These are phyloP conservation scores for Parascedosporium putredinis DNA, from an alignment of 2,329 filamentous ascomycete species.

Conservation along the genomic window DNA sequence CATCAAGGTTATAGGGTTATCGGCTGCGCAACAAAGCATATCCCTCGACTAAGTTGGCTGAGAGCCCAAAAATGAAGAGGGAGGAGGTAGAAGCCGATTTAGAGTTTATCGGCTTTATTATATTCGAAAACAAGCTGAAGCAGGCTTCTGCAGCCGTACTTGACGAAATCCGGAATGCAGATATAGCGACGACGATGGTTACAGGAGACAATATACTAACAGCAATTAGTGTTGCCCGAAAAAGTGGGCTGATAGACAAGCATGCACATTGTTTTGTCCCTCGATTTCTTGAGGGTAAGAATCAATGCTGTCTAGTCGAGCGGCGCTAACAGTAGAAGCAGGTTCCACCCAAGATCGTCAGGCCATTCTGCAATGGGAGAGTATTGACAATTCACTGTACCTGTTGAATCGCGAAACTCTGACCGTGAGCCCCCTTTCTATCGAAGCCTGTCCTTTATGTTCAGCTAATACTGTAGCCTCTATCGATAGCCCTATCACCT, in stretches of 20 bases:
- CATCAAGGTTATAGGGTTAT: conserved; percentile 96
- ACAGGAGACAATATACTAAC: conserved; percentile 97
- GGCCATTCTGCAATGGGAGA: conserved; percentile 77
- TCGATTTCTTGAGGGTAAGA: conserved; percentile 63
- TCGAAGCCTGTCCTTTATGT: no score
- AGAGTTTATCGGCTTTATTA: conserved; percentile 89
- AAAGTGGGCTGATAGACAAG: conserved; percentile 73
- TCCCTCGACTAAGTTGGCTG: conserved; percentile 82
- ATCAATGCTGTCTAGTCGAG: no score
- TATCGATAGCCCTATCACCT: conserved; percentile 58
- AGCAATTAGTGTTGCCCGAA: conserved; percentile 86
- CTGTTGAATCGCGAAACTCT: conserved; percentile 69
- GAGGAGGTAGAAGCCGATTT: conserved; percentile 73
- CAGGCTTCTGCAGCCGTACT: conserved; percentile 73
- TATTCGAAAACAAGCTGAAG: conserved; percentile 98
- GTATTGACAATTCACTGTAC: conserved; percentile 68
- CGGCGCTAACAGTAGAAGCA: no score
- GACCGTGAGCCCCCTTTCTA: conserved; percentile 34
- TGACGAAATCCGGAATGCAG: conserved; percentile 69
- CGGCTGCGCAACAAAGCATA: conserved; percentile 81
- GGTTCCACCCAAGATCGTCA: conserved; percentile 64
- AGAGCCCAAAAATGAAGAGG: conserved; percentile 91
- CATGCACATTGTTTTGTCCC: conserved; percentile 87
- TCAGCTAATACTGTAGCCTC: background rate
- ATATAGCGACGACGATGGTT: conserved; percentile 88